A percentile compares a stretch with the other conserved stretches of the same genome.
phyloP scores from a whole-genome alignment of 31 red algal genomes.

The Odonthalia washingtoniensis region DNA sequence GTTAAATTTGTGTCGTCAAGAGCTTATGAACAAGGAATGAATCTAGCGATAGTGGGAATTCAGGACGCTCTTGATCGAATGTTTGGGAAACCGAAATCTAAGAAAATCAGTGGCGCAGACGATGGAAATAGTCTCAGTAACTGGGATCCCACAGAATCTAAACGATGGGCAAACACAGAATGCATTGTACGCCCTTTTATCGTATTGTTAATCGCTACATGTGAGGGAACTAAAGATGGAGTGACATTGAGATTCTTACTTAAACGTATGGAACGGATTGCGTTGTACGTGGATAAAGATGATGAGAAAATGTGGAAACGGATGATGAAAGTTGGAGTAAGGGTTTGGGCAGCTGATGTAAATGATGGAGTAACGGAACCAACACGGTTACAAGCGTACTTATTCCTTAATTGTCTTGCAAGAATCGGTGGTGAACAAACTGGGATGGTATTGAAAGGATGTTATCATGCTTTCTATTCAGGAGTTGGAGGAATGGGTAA shows the following conservation, averaged over 20 bases:
- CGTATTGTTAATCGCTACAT: slow-evolving; percentile 60
- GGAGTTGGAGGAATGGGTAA: slow-evolving; percentile 57
- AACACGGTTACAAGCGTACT: slow-evolving; percentile 75
- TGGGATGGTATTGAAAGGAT: slow-evolving; percentile 63
- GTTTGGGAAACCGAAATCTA: slow-evolving; percentile 52
- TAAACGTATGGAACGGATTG: slow-evolving; percentile 65
- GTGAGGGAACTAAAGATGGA: slow-evolving; percentile 56
- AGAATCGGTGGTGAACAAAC: slow-evolving; percentile 50
- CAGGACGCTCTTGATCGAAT: slow-evolving; percentile 78
- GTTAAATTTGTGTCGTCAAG: slow-evolving; percentile 71
- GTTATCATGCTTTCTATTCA: slow-evolving; percentile 56
- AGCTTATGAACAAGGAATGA: slow-evolving; percentile 79
- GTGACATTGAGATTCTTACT: slow-evolving; percentile 70
- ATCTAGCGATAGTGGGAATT: slow-evolving; percentile 73
- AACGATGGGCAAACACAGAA: slow-evolving; percentile 65
- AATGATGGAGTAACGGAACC: slow-evolving; percentile 52
- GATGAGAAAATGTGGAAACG: slow-evolving; percentile 52
- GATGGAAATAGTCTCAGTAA: slow-evolving; percentile 16
- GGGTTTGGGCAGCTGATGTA: slow-evolving; percentile 63
- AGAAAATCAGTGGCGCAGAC: neutral
- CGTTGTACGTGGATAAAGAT: slow-evolving; percentile 55
- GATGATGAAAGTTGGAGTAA: slow-evolving; percentile 42
- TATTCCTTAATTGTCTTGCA: slow-evolving; percentile 68
- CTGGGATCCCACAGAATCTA: slow-evolving; percentile 60
- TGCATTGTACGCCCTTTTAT: slow-evolving; percentile 67